Conservation (phyloP, 1,284 basidiomycete species). For the Sanghuangporus baumii region DNA sequence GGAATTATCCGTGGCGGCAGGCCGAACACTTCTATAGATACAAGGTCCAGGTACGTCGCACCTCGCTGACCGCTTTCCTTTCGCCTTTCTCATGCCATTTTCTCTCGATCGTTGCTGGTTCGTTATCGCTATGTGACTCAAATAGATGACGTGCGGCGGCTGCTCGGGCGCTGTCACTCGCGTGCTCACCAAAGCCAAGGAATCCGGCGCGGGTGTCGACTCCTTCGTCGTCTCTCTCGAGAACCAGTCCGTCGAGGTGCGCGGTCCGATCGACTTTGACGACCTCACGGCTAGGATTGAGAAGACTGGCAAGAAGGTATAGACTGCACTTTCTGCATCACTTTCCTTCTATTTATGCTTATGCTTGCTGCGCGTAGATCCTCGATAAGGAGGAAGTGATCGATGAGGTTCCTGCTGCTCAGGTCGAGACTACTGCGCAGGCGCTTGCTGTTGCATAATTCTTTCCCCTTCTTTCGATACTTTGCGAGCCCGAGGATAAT, state of each 20-base stretch:
- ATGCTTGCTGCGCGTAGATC: conserved; percentile 1
- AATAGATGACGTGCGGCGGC: conserved; percentile 17
- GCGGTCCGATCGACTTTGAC: conserved; percentile 9
- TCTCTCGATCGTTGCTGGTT: neutral
- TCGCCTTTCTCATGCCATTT: neutral
- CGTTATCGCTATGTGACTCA: neutral
- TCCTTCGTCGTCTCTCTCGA: conserved; percentile 10
- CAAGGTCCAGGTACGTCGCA: conserved; percentile 10
- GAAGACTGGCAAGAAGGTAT: conserved; percentile 18
- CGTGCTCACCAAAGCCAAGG: conserved; percentile 10
- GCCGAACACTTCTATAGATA: conserved; percentile 4
- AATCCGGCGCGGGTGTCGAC: conserved; percentile 9
- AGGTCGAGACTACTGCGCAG: neutral
- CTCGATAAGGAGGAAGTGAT: conserved; percentile 13
- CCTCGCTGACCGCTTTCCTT: neutral
- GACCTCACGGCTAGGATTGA: conserved; percentile 9
- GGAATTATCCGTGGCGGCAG: neutral
- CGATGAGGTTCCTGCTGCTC: neutral
- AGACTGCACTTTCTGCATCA: neutral
- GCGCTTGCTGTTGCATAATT: conserved; percentile 1
- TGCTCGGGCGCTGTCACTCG: conserved; percentile 15
- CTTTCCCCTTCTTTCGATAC: neutral
- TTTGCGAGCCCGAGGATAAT: too few relatives aligned
- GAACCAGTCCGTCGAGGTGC: conserved; percentile 13
- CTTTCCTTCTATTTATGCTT: neutral